These are phyloP conservation scores for Oidium heveae DNA, from an alignment of 2,329 filamentous ascomycete species.

Conservation along the genomic window DNA sequence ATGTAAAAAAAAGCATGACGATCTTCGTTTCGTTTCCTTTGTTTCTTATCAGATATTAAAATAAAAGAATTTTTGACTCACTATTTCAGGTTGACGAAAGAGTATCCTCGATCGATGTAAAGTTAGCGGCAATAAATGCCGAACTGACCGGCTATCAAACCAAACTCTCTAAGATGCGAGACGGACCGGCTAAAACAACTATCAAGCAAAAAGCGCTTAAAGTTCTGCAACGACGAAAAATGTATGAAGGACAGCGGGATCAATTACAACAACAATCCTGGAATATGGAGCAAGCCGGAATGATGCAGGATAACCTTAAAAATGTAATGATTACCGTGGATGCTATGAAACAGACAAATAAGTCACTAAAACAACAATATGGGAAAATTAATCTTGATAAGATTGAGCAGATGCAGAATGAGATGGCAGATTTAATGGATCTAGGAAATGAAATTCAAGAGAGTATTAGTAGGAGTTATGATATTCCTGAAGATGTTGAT, in stretches of 20 bases:
- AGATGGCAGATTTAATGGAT: slow-evolving; percentile 96
- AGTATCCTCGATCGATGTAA: slow-evolving; percentile 73
- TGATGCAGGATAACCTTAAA: slow-evolving; percentile 96
- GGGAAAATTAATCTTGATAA: slow-evolving; percentile 94
- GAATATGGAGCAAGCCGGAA: slow-evolving; percentile 97
- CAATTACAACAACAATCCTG: slow-evolving; percentile 84
- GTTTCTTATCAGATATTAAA: neutral
- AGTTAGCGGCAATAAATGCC: slow-evolving; percentile 74
- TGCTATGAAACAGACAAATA: slow-evolving; percentile 90
- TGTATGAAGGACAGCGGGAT: slow-evolving; percentile 83
- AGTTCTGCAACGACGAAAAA: slow-evolving; percentile 74
- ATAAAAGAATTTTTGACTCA: slow-evolving; percentile 3
- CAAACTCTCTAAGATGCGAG: slow-evolving; percentile 77
- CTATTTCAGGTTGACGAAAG: slow-evolving; percentile 42
- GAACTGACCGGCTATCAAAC: slow-evolving; percentile 74
- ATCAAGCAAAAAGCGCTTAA: slow-evolving; percentile 89
- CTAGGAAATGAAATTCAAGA: slow-evolving; percentile 97
- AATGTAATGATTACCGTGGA: slow-evolving; percentile 98
- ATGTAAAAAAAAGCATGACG: slow-evolving; percentile 23
- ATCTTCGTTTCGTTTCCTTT: neutral
- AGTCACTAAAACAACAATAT: slow-evolving; percentile 78
- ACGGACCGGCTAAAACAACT: slow-evolving; percentile 77
- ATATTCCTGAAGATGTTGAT: slow-evolving; percentile 89
- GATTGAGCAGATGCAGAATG: slow-evolving; percentile 92
- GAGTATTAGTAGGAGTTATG: slow-evolving; percentile 71